Base-by-base conservation (phyloP, 2,329 filamentous ascomycete species). In the Botrytis fragariae region DNA sequence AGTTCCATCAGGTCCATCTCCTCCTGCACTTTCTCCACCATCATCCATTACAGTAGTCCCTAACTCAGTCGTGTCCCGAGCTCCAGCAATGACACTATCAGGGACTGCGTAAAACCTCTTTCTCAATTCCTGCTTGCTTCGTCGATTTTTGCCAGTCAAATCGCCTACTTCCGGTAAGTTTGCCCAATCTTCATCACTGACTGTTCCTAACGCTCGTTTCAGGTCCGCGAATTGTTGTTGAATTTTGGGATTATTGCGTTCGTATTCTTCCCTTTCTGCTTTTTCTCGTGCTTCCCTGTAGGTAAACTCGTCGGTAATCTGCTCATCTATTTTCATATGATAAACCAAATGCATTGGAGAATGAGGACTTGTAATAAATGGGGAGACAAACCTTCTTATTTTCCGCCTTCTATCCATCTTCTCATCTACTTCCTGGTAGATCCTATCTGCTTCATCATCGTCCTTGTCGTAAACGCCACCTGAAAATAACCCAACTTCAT, bases 201-300 rank as follows among this genome's bases (percentile, higher is more conserved):
- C 92, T 9, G 91, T 92, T 59, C 93, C 92, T 54, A 99, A 87
- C 8, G 93, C 94, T 80, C 97, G 90, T 84, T 99, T 99, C 69
- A 98, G 85, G 79, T 98, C 96, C 81, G 95, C 94, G 82, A 99
- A 99, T 82, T 99, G 96, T 78, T 98, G 93, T 81, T 97, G 93
- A 70, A 99, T 98, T 84, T 98, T 99, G 22, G 96, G 96, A 82
- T 99, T 98, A 82, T 97, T 95, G 78, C 92, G 91, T 85, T 99
- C 95, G 87, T 97, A 97, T 80, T 98, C 95, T 81, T 97, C 94
- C 82, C 88, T 90, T 86, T 99, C 95, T 85, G 93, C 89, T 82
- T 92, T 87, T 83, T 99, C 96, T 82, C 96, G 94, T 81, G 91
- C 92, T 92, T 99, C 96, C 89, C 96, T 97, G 86, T 85, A 82